phyloP scores from a whole-genome alignment of 805 yeast species.

The Nakazawaea ernobii region DNA sequence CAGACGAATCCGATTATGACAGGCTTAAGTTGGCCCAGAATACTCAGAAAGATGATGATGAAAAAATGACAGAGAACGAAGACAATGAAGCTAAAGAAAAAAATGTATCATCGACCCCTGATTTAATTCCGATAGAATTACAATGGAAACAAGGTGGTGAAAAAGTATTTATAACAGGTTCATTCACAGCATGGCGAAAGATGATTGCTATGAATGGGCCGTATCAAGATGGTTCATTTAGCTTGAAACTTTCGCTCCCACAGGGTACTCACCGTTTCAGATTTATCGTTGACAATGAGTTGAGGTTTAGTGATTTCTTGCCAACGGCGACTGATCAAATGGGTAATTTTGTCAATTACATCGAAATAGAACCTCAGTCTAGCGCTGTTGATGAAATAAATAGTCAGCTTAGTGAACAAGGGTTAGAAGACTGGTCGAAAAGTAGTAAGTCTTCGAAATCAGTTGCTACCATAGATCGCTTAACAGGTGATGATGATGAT shows the following conservation, averaged over 20 bases:
- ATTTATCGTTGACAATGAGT: conserved; percentile 90
- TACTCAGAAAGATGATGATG: conserved; percentile 23
- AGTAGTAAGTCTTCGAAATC: conserved; percentile 20
- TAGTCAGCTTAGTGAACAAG: conserved; percentile 11
- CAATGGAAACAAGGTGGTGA: conserved; percentile 97
- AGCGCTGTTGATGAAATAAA: conserved; percentile 15
- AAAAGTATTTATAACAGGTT: conserved; percentile 93
- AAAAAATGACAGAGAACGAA: conserved; percentile 14
- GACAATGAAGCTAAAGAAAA: conserved; percentile 22
- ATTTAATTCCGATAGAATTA: conserved; percentile 53
- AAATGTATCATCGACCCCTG: conserved; percentile 14
- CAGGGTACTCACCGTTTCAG: conserved; percentile 91
- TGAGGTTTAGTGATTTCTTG: conserved; percentile 77
- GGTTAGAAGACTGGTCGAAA: conserved; percentile 5
- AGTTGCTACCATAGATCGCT: conserved; percentile 44
- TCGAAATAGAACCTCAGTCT: conserved; percentile 49
- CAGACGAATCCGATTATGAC: conserved; percentile 60
- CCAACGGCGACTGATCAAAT: conserved; percentile 98
- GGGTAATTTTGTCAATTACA: conserved; percentile 91
- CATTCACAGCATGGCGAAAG: conserved; percentile 97
- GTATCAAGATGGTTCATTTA: conserved; percentile 47
- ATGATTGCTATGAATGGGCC: conserved; percentile 78
- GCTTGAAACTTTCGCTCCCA: conserved; percentile 72
- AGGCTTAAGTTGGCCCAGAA: conserved; percentile 33
- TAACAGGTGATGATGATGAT: conserved; percentile 67